phyloP scores from a whole-genome alignment of 805 yeast species.

The Brettanomyces nanus region DNA sequence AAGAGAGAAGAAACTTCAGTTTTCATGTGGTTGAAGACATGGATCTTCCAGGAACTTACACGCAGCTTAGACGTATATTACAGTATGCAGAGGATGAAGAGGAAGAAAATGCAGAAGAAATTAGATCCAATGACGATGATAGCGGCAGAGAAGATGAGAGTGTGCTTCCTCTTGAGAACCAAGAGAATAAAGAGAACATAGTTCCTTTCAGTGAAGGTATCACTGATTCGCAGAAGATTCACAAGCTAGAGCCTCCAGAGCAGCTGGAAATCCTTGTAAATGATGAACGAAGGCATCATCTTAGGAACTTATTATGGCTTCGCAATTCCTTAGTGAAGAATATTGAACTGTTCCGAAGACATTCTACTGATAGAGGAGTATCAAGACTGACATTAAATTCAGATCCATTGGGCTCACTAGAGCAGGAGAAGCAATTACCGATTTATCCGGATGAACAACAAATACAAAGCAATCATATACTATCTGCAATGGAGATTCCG shows the following conservation, averaged over 20 bases:
- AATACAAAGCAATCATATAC: neutral
- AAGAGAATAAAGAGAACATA: neutral
- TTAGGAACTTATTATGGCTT: neutral
- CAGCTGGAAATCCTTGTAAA: too few relatives aligned
- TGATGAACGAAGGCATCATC: too few relatives aligned
- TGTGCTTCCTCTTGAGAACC: too few relatives aligned
- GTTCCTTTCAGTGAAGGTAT: neutral
- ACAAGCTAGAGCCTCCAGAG: neutral
- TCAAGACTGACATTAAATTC: constrained; percentile 2
- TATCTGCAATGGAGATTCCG: constrained; percentile 2
- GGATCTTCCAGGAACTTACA: neutral
- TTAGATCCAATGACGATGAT: neutral
- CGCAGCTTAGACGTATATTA: neutral
- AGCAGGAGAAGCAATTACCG: neutral
- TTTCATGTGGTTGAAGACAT: neutral
- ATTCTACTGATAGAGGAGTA: neutral
- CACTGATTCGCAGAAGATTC: neutral
- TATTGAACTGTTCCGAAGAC: neutral
- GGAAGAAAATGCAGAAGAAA: constrained; percentile 1
- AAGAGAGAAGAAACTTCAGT: too few relatives aligned
- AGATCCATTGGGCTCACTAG: neutral
- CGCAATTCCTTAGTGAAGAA: neutral
- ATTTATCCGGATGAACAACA: neutral
- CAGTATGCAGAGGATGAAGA: constrained; percentile 1
- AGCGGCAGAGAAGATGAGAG: too few relatives aligned